Conservation (phyloP, 257 asterid species). For the Gentiana dahurica region DNA sequence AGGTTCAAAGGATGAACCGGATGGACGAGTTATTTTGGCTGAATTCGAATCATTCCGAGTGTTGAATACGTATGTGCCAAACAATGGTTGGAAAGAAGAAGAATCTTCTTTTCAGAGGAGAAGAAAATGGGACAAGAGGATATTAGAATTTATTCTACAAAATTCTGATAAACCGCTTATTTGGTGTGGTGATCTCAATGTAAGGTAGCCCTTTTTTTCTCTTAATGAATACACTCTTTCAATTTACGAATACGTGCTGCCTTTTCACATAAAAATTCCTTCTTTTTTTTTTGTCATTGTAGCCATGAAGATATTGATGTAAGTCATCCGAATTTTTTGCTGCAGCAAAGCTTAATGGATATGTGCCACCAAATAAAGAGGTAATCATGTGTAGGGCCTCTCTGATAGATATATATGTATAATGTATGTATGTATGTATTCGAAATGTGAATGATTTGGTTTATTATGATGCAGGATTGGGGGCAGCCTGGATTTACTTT, state of each 20-base stretch:
- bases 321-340: slow-evolving; percentile 94
- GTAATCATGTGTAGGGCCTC: slow-evolving; percentile 22
- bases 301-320: slow-evolving; percentile 91
- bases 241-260: neutral
- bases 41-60: slow-evolving; percentile 78
- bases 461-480: slow-evolving; percentile 50
- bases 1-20: slow-evolving; percentile 87
- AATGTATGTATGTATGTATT: too few relatives aligned
- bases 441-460: neutral
- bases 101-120: slow-evolving; percentile 82
- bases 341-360: slow-evolving; percentile 77
- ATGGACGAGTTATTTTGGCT: slow-evolving; percentile 83
- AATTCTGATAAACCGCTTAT: slow-evolving; percentile 77
- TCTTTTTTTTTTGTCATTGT: slow-evolving; percentile 19
- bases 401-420: neutral
- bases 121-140: slow-evolving; percentile 97
- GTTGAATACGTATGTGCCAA: slow-evolving; percentile 78
- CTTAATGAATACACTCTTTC: slow-evolving; percentile 5
- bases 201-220: slow-evolving; percentile 41
- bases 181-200: slow-evolving; percentile 98
- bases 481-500: slow-evolving; percentile 97
- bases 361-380: slow-evolving; percentile 91
- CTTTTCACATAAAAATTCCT: slow-evolving; percentile 4
- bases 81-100: slow-evolving; percentile 98
- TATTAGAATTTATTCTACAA: slow-evolving; percentile 60